Conservation (phyloP, 2,329 filamentous ascomycete genomes). For the Neurospora crassa region DNA sequence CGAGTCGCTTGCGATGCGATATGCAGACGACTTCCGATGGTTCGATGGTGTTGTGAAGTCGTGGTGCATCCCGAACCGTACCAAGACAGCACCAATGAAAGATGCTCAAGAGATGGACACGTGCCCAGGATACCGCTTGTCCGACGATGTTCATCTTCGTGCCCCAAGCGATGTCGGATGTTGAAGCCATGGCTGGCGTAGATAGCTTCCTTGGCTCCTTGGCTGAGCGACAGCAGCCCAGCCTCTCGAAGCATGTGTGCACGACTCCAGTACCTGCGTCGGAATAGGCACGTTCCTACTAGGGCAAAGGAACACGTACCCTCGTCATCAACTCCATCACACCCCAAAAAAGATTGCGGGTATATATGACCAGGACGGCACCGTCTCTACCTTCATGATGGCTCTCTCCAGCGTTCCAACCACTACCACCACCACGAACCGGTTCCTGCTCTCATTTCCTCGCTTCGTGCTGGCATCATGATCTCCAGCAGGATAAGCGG, state of each 20-base stretch:
- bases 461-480: conserved; percentile 11
- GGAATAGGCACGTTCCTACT: neutral
- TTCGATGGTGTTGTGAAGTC: neutral
- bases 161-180: neutral
- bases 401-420: conserved; percentile 1
- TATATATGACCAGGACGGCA: conserved; percentile 3
- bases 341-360: neutral
- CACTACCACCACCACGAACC: neutral
- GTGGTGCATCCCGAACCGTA: neutral
- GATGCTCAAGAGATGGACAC: neutral
- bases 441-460: neutral
- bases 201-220: too few relatives aligned
- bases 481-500: conserved; percentile 11
- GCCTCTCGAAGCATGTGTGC: neutral
- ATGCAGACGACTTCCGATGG: neutral
- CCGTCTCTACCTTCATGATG: neutral
- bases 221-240: too few relatives aligned
- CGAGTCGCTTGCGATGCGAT: neutral
- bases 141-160: neutral
- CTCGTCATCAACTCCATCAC: neutral
- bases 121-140: neutral
- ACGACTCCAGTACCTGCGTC: neutral
- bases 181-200: neutral
- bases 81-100: neutral
- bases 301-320: neutral